Evolutionary conservation across 352 stramenopile genomes (phyloP).

Genomic region (Pythium brachiatum): DNA sequence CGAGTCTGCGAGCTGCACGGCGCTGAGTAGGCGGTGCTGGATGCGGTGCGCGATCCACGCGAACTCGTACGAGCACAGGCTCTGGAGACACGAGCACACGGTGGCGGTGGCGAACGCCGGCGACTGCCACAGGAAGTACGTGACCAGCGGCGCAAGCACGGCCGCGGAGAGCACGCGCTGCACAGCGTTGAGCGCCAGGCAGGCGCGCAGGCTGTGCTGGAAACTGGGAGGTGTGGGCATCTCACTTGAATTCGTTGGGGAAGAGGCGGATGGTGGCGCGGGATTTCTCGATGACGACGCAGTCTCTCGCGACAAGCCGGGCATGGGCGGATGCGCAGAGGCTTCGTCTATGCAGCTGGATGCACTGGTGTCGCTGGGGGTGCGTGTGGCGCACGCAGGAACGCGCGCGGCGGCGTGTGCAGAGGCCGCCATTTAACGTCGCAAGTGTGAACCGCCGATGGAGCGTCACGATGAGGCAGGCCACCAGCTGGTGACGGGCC

Average conservation of each 20-base stretch:
- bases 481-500: background rate
- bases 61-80: slow-evolving; percentile 71
- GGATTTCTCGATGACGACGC: background rate
- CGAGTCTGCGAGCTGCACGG: slow-evolving; percentile 19
- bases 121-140: slow-evolving; percentile 73
- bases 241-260: background rate
- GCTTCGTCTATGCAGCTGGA: background rate
- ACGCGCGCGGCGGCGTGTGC: background rate
- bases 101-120: slow-evolving; percentile 62
- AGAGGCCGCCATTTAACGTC: slow-evolving; percentile 4
- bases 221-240: background rate
- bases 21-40: slow-evolving; percentile 40
- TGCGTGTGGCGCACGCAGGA: background rate
- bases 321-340: background rate
- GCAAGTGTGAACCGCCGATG: background rate
- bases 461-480: background rate
- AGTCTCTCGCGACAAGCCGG: background rate
- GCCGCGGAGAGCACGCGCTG: slow-evolving; percentile 62
- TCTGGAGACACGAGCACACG: slow-evolving; percentile 64
- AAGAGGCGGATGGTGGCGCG: background rate
- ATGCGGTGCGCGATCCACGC: slow-evolving; percentile 71
- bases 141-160: slow-evolving; percentile 60
- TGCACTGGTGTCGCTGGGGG: background rate
- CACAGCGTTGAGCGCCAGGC: slow-evolving; percentile 43
- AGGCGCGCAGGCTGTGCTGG: slow-evolving; percentile 1